Percentiles rank a stretch among this genome's conserved stretches.
These are phyloP conservation scores for Aspergillus sp. DNA, from an alignment of 2,329 filamentous ascomycete species.

Conservation along the genomic window DNA sequence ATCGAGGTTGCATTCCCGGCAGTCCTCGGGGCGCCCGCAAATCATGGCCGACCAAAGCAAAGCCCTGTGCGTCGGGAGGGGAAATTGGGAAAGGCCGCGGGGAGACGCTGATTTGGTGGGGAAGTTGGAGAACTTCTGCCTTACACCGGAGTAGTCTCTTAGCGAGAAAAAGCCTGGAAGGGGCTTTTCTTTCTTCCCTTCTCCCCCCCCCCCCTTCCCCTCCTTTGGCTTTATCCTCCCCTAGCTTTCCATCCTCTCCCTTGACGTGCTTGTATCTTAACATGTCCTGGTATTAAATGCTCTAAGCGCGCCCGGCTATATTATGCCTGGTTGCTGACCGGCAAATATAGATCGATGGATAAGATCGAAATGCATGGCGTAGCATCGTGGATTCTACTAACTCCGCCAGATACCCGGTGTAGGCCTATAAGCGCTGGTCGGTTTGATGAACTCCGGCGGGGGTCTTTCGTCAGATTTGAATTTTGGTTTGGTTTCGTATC, in stretches of 20 bases:
- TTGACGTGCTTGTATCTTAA: neutral
- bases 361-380: neutral
- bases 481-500: neutral
- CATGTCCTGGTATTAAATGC: neutral
- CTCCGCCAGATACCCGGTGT: neutral
- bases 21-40: neutral
- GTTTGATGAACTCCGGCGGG: neutral
- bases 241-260: neutral
- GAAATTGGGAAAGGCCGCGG: slow-evolving; percentile 5
- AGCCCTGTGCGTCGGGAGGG: slow-evolving; percentile 2
- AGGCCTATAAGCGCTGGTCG: too few species aligned
- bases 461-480: neutral
- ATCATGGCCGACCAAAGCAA: neutral
- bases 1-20: slow-evolving; percentile 12
- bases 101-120: slow-evolving; percentile 10
- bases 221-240: neutral
- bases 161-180: slow-evolving; percentile 1
- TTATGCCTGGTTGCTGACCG: neutral
- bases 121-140: neutral
- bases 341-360: neutral
- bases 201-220: neutral
- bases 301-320: neutral
- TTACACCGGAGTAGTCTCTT: neutral
- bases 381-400: neutral
- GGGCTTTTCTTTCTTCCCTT: slow-evolving; percentile 1